Evolutionary conservation across 768 basidiomycete species (phyloP).

Genomic region (Suillus decipiens): DNA sequence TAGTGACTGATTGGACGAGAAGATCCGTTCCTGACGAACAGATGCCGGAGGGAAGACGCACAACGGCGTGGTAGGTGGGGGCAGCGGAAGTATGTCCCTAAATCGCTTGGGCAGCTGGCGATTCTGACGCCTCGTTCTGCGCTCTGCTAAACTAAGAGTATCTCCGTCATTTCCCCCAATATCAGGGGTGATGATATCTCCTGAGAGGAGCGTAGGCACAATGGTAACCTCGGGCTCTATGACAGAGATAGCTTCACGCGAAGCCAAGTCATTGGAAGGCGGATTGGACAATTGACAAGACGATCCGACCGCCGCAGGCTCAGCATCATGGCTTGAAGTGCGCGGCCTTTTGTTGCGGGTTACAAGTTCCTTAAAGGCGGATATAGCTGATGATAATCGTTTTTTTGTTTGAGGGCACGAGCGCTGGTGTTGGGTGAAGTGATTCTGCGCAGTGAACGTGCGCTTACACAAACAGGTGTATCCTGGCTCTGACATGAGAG

Average conservation of each 20-base stretch:
- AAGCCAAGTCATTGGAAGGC: no score
- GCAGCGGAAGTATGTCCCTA: neutral
- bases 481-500: no score
- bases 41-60: neutral
- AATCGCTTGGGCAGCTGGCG: neutral
- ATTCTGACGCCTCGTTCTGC: neutral
- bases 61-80: neutral
- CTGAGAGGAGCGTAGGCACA: no score
- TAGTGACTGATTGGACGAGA: no score
- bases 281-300: no score
- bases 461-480: no score
- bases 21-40: neutral
- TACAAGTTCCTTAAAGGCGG: neutral
- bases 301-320: no score
- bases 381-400: neutral
- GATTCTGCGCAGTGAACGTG: neutral
- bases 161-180: neutral
- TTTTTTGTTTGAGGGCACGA: neutral
- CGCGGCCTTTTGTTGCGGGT: neutral
- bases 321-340: neutral
- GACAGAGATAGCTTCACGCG: no score
- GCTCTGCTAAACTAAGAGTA: neutral
- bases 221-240: no score
- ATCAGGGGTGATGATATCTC: no score
- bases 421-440: neutral